Evolutionary conservation across 371 early-diverging fungal species (phyloP).

Genomic region (Haplosporangium sp.): DNA sequence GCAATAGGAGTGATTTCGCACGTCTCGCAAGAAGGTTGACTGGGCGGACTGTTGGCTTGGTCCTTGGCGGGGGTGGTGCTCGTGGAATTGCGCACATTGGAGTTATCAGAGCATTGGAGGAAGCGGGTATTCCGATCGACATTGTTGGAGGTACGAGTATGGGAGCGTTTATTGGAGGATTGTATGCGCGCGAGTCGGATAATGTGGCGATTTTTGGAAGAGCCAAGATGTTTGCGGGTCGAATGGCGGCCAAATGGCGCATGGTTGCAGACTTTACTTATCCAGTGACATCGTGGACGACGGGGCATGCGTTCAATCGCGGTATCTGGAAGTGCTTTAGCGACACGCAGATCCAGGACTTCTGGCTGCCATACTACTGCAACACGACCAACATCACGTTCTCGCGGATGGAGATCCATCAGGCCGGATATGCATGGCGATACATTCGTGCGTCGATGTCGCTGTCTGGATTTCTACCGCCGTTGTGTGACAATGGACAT

Average conservation of each 20-base stretch:
- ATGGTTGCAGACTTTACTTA: constrained; percentile 96
- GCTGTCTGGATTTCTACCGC: constrained; percentile 94
- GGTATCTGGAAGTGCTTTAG: constrained; percentile 94
- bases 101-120: constrained; percentile 96
- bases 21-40: constrained; percentile 94
- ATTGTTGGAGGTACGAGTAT: constrained; percentile 99
- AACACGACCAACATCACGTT: constrained; percentile 97
- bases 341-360: constrained; percentile 96
- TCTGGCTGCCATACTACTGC: constrained; percentile 98
- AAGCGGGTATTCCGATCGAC: constrained; percentile 98
- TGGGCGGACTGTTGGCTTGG: constrained; percentile 96
- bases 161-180: constrained; percentile 97
- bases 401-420: constrained; percentile 95
- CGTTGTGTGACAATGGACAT: constrained; percentile 95
- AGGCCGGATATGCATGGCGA: constrained; percentile 95
- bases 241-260: constrained; percentile 90
- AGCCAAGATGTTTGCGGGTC: constrained; percentile 86
- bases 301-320: constrained; percentile 96
- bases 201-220: constrained; percentile 88
- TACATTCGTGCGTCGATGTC: constrained; percentile 99
- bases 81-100: constrained; percentile 98
- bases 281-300: constrained; percentile 92
- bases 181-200: constrained; percentile 94
- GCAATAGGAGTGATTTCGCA: constrained; percentile 77
- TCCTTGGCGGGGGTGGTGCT: constrained; percentile 99